Base-by-base conservation (phyloP, 768 basidiomycete species). In the Arthromyces matolae region DNA sequence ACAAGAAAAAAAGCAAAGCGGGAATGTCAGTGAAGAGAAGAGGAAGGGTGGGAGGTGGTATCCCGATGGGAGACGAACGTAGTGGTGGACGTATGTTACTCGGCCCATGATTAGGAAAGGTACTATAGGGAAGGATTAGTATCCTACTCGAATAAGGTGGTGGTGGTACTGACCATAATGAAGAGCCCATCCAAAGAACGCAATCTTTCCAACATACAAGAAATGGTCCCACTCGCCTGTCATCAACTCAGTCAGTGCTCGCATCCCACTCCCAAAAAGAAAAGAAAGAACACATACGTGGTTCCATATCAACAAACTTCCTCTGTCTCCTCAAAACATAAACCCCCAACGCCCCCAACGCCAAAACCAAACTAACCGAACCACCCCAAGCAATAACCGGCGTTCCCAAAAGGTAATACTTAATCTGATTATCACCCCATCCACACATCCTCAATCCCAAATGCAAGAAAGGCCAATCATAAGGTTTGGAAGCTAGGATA, bases 61-160 rank as follows among this genome's bases (percentile, higher is more conserved):
- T 4, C 20, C 22, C 1, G 14, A 4, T 12, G 34, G 2, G 18
- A 24, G 22, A 79, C 89, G 55, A 57, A 94, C 91, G 63, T 95
- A 97, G 73, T 96, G 93, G 66, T 98, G 95, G 22, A 98, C 71
- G 58, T 97, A 97, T 24, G 93, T 96, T 3, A 93, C 90, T 50
- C 93, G 90, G 18, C 91, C 94, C 96, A 99, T 99, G 71, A 97
- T 84, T 55, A 97, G 71, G 84, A 97, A 99, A 1, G 95, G 95
- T 19, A 86, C 94, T 96, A 57, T 42, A 10, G 36, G 5, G 12
- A 12, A 24, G 12, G 36, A 42, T 38, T n/a, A 44, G 43, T 34
- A 6, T 16, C 14, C 25, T 8, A 36, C 3, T 18, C 28, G 29
- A 16, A n/a, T 8, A 19, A 19, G 45, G 23, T 31, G 12, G 22